These are phyloP conservation scores for Triticum timopheevii DNA, from an alignment of 176 grass and related monocot species.

Conservation along the genomic window DNA sequence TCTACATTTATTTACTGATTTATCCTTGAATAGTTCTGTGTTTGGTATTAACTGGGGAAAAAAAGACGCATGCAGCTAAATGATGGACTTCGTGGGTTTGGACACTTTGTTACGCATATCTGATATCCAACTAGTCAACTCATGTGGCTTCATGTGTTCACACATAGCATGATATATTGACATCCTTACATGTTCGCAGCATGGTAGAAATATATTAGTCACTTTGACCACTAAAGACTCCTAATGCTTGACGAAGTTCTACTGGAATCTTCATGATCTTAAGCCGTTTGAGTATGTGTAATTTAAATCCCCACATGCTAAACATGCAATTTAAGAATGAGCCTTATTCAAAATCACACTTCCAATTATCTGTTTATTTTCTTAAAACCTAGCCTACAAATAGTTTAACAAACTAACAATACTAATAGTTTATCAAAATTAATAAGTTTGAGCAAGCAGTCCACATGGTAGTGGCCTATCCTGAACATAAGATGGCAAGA, in stretches of 20 bases:
- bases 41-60: not conserved
- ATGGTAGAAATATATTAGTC: not conserved
- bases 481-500: too few species aligned
- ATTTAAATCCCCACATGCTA: not conserved
- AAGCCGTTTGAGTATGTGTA: not conserved
- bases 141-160: not conserved
- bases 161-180: not conserved
- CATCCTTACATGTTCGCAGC: not conserved
- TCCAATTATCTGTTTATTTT: not conserved
- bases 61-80: not conserved
- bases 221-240: not conserved
- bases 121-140: conserved; percentile 20
- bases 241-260: not conserved
- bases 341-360: not conserved
- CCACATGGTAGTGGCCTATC: not conserved
- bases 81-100: not conserved
- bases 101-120: not conserved
- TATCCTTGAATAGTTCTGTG: not conserved
- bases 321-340: not conserved
- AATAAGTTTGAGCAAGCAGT: not conserved
- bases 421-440: not conserved
- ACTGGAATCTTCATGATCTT: not conserved
- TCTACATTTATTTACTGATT: not conserved
- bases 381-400: not conserved
- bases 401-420: not conserved